phyloP scores from a whole-genome alignment of 2,329 filamentous ascomycete species.

The Clonostachys rhizophaga region DNA sequence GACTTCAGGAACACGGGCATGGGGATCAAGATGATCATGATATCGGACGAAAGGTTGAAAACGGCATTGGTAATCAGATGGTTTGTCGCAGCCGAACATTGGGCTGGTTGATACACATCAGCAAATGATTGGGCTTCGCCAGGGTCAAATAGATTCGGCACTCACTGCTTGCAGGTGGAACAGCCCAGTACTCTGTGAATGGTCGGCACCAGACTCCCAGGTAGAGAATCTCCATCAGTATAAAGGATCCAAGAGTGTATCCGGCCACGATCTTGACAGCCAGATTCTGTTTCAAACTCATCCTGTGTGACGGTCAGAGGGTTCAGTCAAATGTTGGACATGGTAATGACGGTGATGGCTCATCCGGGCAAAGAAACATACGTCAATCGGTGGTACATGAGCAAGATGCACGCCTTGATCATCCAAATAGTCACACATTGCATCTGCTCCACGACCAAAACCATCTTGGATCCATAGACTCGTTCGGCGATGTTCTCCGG shows the following conservation, averaged over 20 bases:
- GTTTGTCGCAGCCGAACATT: constrained; percentile 50
- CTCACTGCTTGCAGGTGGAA: constrained; percentile 44
- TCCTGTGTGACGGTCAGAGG: constrained; percentile 14
- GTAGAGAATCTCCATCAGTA: constrained; percentile 45
- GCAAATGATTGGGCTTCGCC: neutral
- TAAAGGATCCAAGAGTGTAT: constrained; percentile 39
- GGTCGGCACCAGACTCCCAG: constrained; percentile 46
- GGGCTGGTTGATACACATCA: constrained; percentile 24
- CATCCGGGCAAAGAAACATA: constrained; percentile 14
- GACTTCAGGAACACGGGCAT: constrained; percentile 45
- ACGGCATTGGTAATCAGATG: constrained; percentile 53
- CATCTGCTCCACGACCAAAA: constrained; percentile 56
- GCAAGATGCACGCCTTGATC: constrained; percentile 50
- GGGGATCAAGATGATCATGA: constrained; percentile 52
- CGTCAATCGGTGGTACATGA: constrained; percentile 53
- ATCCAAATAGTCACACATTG: constrained; percentile 56
- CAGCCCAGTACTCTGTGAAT: constrained; percentile 51
- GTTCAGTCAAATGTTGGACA: constrained; percentile 1
- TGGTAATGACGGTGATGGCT: neutral
- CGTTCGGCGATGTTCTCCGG: constrained; percentile 33
- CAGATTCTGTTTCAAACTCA: constrained; percentile 38
- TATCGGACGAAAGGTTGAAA: constrained; percentile 54
- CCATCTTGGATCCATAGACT: constrained; percentile 53
- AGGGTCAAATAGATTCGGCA: neutral
- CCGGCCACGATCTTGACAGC: constrained; percentile 41